A percentile compares a stretch with the other conserved stretches of the same genome.
Evolutionary conservation across 352 stramenopile genomes (phyloP).

Genomic region (Pythium sp.): DNA sequence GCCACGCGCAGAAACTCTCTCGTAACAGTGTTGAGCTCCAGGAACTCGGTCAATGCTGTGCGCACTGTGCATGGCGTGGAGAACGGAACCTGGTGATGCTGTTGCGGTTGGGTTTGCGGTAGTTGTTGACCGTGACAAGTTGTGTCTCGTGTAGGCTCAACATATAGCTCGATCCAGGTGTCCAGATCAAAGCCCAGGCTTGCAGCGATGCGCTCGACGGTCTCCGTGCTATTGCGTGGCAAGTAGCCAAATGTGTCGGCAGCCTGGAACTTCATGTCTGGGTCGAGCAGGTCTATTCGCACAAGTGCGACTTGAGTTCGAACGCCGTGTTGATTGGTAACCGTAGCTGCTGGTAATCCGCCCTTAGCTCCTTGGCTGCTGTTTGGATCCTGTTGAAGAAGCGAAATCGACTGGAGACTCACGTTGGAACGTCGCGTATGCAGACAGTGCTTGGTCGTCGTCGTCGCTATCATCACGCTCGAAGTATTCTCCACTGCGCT

Average conservation of each 20-base stretch:
- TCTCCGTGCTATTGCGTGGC: constrained; percentile 53
- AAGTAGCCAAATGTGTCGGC: constrained; percentile 87
- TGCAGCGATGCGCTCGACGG: constrained; percentile 71
- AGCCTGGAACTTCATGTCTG: constrained; percentile 65
- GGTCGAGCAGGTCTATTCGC: constrained; percentile 48
- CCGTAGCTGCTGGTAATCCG: not conserved
- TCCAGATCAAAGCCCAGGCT: constrained; percentile 82
- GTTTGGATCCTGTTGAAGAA: not conserved
- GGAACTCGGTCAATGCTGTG: constrained; percentile 86
- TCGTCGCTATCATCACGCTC: not conserved
- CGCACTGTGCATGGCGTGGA: constrained; percentile 88
- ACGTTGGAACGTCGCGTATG: constrained; percentile 6
- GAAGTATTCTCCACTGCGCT: not conserved
- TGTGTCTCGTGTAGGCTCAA: constrained; percentile 7
- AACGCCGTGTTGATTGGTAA: not conserved
- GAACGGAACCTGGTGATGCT: constrained; percentile 63
- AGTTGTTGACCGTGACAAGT: too few relatives aligned
- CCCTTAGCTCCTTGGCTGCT: not conserved
- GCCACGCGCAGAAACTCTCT: constrained; percentile 49
- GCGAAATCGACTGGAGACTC: constrained; percentile 15
- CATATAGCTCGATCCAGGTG: constrained; percentile 67
- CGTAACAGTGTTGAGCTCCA: constrained; percentile 84
- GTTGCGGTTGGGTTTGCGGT: not conserved
- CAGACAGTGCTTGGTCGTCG: constrained; percentile 3
- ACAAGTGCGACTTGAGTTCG: constrained; percentile 31